Base-by-base conservation (phyloP, 2,329 filamentous ascomycete genomes). In the Xylariaceae sp. region DNA sequence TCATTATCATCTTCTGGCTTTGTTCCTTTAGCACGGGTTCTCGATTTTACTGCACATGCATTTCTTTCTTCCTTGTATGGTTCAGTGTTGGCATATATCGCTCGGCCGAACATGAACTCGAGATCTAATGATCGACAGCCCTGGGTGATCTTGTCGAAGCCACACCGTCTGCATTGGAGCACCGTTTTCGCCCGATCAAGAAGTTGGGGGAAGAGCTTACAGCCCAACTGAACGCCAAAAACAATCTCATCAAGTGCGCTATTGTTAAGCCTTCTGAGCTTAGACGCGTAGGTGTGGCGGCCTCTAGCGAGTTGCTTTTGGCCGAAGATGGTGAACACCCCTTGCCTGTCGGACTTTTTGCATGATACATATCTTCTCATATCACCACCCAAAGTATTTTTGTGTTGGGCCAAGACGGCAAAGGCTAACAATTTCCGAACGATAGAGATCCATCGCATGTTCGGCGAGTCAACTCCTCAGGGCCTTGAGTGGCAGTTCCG, bases 401-500 rank as follows among this genome's bases (percentile, higher is more conserved):
- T 10, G 1, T 17, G 7, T 27, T 11, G 2, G 19, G n/a, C 2
- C 2, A 12, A 39, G 3, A 31, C 22, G 22, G 7, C 33, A 33
- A 6, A 38, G 39, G 51, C 46, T 55, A 41, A 55, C 43, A 12
- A 15, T 14, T 12, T 36, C 9, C 33, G 12, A 14, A 36, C 39
- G 11, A 44, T 53, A 84, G 81, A 81, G 39, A 82, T 84, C 44
- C 75, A 77, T 52, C 78, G 75, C 52, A 76, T 78, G 64, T 84
- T 81, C 55, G 81, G 80, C 22, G 78, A 81, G 49, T 81, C 77
- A 3, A 85, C 80, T 0, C 62, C 71, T 0, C 73, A 74, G 17
- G 81, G 81, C 9, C 74, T 84, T n/a, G 74, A 76, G 56, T 85
- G 80, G 61, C 80, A 83, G 58, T 82, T 85, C 59, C 75, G 81